Base-by-base conservation (phyloP, 768 basidiomycete genomes). In the Brasilioporus rufonigricans region DNA sequence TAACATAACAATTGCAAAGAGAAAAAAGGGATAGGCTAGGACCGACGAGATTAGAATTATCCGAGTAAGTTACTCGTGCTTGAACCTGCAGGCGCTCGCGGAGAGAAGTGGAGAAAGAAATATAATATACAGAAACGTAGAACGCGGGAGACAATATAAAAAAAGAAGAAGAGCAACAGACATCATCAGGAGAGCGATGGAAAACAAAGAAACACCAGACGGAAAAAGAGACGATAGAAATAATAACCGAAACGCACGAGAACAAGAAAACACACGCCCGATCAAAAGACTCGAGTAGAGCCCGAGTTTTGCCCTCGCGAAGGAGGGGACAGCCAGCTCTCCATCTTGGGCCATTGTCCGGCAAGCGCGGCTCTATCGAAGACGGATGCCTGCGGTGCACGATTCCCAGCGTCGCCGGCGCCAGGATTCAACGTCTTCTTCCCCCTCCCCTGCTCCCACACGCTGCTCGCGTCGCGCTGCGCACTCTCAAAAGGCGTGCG, bases 301-400 rank as follows among this genome's bases (percentile, higher is more conserved):
- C 69, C 65, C 33, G 71, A 67, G 51, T 43, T 72, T 50, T 71
- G 66, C 4, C 69, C 67, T 33, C 71, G 57, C 16, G 69, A 48
- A 36, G 68, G 59, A 21, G 68, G 61, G 19, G 68, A 58, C 53
- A 69, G 33, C 69, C 69, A 71, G 41, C 52, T 71, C 61, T 71
- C 69, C 71, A 72, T 67, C 64, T 70, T 72, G 48, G 69, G 71
- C 69, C 69, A 69, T 35, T 63, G 69, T 27, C 65, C 69, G 44
- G 63, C 44, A 33, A 62, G 13, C 53, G 60, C 62, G 55, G 68
- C 65, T 61, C 57, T 65, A 60, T 68, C 66, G 52, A 62, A 65
- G 52, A 33, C 61, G 46, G 65, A 53, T 24, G 66, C 31, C 57
- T 61, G 58, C 50, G 66, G 67, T 39, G 40, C 59, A 57, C 66